Evolutionary conservation across 345 rosid species (phyloP), one percentile per base, ranked within the genome.

Genomic region (Eutrema heterophyllum): DNA sequence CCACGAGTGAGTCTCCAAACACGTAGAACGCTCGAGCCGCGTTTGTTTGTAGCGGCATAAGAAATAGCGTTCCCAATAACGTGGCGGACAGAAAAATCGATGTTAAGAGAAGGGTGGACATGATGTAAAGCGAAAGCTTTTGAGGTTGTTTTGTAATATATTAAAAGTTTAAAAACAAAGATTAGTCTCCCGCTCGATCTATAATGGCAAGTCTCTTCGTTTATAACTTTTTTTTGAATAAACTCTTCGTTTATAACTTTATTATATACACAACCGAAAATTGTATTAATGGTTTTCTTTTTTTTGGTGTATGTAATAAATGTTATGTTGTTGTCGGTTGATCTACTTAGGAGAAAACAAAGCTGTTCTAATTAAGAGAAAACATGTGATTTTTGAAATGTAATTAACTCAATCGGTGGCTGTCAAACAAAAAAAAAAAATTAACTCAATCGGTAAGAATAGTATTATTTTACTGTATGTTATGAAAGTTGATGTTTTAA

Each of bases 1-100:
- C 97, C 40, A 88, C 97, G 2, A 90, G 89, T 1, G 97, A 90
- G 73, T 88, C 97, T 0, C 97, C 97, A 15, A 88, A 88, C 24
- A 90, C 92, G 5, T 75, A 87, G 76, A 88, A 90, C 44, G 92
- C 94, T 65, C 92, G 71, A 12, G 81, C 86, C 71, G 83, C 86
- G 1, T 72, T 74, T 9, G 70, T 63, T 51, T 78, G 33, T 29
- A 40, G 77, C 62, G 64, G 62, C 75, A 46, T 36, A 36, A 53
- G 35, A 68, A 53, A 26, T 15, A 75, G 16, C 65, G 70, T 62
- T 16, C 4, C 3, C 4, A 35, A 61, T 61, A 75, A 59, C 53
- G 72, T 16, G 27, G 13, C 9, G 10, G 33, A 7, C 18, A 52
- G 16, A 44, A 21, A 41, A 18, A 52, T 41, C 6, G 21, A 59